Evolutionary conservation across 2,329 filamentous ascomycete species (phyloP).

Genomic region (Pseudogymnoascus sp.): DNA sequence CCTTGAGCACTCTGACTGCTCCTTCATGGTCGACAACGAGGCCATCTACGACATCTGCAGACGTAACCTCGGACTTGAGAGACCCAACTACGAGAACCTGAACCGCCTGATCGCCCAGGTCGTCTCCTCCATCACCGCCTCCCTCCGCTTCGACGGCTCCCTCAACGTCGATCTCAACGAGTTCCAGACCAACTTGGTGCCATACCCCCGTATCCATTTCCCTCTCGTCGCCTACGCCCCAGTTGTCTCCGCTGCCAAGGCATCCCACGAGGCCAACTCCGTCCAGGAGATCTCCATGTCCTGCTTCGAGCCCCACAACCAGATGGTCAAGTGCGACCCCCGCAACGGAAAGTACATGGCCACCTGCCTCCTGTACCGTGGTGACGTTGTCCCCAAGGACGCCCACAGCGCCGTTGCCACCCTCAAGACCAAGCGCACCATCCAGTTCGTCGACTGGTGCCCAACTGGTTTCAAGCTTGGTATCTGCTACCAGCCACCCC

Average conservation of each 20-base stretch:
- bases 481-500: conserved; percentile 98
- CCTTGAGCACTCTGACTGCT: conserved; percentile 98
- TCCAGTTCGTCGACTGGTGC: conserved; percentile 99
- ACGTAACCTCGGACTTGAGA: conserved; percentile 92
- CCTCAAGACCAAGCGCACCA: conserved; percentile 98
- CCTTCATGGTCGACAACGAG: conserved; percentile 99
- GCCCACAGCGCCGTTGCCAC: conserved; percentile 85
- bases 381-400: conserved; percentile 95
- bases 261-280: conserved; percentile 94
- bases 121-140: conserved; percentile 96
- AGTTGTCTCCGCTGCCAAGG: conserved; percentile 90
- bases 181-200: conserved; percentile 99
- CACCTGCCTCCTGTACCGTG: conserved; percentile 94
- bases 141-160: conserved; percentile 95
- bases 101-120: conserved; percentile 99
- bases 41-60: conserved; percentile 99
- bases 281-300: conserved; percentile 98
- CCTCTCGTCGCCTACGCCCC: conserved; percentile 94
- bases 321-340: conserved; percentile 99
- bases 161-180: conserved; percentile 99
- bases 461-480: conserved; percentile 99
- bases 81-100: conserved; percentile 96
- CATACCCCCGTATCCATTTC: conserved; percentile 99
- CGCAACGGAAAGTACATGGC: conserved; percentile 99
- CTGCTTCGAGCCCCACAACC: conserved; percentile 99